Evolutionary conservation across 176 grass and related monocot genomes (phyloP), one percentile per base, ranked within the genome.

Genomic region (Musa troglodytarum): DNA sequence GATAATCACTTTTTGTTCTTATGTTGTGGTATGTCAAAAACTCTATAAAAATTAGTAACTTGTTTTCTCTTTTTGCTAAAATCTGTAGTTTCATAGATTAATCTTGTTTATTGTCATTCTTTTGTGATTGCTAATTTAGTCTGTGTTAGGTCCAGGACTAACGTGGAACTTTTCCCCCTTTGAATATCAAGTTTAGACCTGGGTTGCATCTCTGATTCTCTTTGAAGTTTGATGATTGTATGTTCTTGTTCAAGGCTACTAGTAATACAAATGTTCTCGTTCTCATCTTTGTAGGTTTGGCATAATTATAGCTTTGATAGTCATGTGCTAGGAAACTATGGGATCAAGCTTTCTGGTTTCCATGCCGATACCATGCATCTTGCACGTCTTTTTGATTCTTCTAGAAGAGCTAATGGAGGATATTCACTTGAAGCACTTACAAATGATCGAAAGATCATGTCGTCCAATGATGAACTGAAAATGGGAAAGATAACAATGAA

Each of bases 271-370:
- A 24, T 16, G 29, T 34, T 34, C 29, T 84, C 64, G 63, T 83
- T 69, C 61, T 55, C 75, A 59, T 72, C 65, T 66, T 91, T 43
- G 29, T 83, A 98, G 95, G 95, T 98, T 81, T 98, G 95, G 95
- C 95, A 98, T 83, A 98, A 98, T 52, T 93, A 98, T 87, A 98
- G 95, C 88, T 98, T 96, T 23, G 93, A 98, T 87, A 87, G 78
- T 77, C 95, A 93, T 77, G 77, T 98, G 24, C 82, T 98, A 84
- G 86, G 88, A 78, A 98, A 98, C 78, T 84, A 89, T 78, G 90
- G 88, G 63, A 91, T 98, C 76, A 93, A 93, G 69, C 86, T 98
- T 76, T 64, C 81, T 87, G 95, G 95, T 65, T 98, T 93, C 83
- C 84, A 98, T 90, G 95, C 88, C 0, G 95, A 98, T 89, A 93